Conservation (phyloP, 805 yeast genomes). For the Nakazawaea molendinolei region DNA sequence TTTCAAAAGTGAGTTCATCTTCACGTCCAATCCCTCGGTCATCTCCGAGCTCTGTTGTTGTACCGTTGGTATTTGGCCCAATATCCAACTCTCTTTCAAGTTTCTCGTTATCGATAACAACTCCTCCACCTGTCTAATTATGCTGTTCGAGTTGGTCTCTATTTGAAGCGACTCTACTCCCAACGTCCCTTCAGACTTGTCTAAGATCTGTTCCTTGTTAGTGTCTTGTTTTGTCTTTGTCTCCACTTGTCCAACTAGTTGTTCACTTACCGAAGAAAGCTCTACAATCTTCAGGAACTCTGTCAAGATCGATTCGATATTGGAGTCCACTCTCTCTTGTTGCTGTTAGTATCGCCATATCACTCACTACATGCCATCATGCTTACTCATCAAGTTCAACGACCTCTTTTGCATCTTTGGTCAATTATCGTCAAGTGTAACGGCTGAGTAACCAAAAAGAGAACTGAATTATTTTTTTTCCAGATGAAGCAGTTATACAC, state of each 20-base stretch:
- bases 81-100: conserved; percentile 50
- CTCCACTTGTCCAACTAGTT: neutral
- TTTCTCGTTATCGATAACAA: conserved; percentile 40
- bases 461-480: too few species aligned
- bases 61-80: conserved; percentile 39
- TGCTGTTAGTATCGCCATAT: neutral
- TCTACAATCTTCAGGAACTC: conserved; percentile 49
- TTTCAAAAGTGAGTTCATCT: conserved; percentile 29
- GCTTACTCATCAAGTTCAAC: conserved; percentile 32
- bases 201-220: conserved; percentile 16
- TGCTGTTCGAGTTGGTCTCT: conserved; percentile 44
- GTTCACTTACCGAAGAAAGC: conserved; percentile 27
- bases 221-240: too few species aligned
- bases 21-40: conserved; percentile 25
- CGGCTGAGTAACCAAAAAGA: too few species aligned
- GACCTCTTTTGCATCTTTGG: conserved; percentile 38
- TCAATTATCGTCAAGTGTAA: too few species aligned
- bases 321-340: conserved; percentile 42
- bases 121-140: conserved; percentile 47
- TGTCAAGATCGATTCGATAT: conserved; percentile 42
- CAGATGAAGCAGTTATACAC: too few species aligned
- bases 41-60: conserved; percentile 14
- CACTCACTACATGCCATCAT: neutral
- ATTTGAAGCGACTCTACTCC: conserved; percentile 52
- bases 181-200: conserved; percentile 26